phyloP scores from a whole-genome alignment of 1,284 basidiomycete genomes.

The Quambalaria eucalypti region DNA sequence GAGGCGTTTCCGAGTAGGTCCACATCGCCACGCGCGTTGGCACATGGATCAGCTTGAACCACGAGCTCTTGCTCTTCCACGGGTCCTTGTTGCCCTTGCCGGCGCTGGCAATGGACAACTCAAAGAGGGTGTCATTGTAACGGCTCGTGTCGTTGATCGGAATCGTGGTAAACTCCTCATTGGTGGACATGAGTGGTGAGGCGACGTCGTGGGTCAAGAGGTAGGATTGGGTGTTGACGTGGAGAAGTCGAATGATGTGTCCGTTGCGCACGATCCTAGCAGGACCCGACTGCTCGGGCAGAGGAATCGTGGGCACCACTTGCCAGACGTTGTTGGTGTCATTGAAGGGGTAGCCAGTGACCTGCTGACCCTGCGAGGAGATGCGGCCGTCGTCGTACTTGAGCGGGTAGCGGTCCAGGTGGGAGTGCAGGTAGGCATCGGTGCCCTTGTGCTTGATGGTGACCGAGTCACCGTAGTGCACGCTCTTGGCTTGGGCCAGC shows the following conservation, averaged over 20 bases:
- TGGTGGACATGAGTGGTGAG: constrained; percentile 90
- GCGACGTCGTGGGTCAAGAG: constrained; percentile 96
- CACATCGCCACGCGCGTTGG: constrained; percentile 85
- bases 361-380: constrained; percentile 92
- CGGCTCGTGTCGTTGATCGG: constrained; percentile 53
- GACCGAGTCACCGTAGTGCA: constrained; percentile 83
- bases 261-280: constrained; percentile 79
- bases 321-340: constrained; percentile 95
- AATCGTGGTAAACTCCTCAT: constrained; percentile 74
- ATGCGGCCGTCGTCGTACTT: constrained; percentile 94
- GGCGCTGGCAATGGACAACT: constrained; percentile 26
- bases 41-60: constrained; percentile 59
- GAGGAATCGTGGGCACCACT: constrained; percentile 73
- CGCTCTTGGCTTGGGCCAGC: constrained; percentile 77
- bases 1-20: constrained; percentile 66
- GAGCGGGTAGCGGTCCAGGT: constrained; percentile 77
- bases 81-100: constrained; percentile 7
- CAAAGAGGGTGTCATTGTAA: constrained; percentile 48
- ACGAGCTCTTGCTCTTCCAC: constrained; percentile 28
- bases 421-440: constrained; percentile 87
- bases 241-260: constrained; percentile 79
- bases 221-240: constrained; percentile 71
- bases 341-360: constrained; percentile 89
- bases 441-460: constrained; percentile 84
- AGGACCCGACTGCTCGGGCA: constrained; percentile 66